These are phyloP conservation scores for Rhododendron ovatum DNA, from an alignment of 148 eudicot species.

Conservation along the genomic window DNA sequence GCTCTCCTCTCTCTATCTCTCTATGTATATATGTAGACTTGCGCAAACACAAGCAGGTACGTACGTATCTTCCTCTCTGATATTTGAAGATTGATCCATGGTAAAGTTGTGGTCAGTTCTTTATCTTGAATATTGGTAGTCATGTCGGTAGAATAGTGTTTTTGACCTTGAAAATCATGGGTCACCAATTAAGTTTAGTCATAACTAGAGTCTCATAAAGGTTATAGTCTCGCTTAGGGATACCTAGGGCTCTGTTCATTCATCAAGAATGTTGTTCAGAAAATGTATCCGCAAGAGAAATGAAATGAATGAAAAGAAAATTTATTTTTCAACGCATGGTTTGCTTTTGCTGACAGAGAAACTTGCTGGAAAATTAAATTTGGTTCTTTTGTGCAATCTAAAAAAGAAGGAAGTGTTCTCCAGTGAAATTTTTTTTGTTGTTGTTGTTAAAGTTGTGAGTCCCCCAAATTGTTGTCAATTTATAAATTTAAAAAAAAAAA, in stretches of 20 bases:
- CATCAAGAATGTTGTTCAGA: too few species aligned
- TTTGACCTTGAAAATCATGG: neutral
- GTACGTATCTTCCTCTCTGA: neutral
- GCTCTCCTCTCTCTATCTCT: constrained; percentile 8
- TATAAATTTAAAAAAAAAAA: too few species aligned
- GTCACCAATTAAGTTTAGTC: neutral
- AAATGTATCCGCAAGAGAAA: too few species aligned
- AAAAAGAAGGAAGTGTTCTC: too few species aligned
- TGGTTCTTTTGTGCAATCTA: neutral
- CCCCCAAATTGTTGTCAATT: too few species aligned
- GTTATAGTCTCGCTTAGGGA: neutral
- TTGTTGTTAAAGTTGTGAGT: too few species aligned
- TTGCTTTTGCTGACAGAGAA: too few species aligned
- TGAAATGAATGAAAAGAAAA: neutral
- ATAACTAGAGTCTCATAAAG: neutral
- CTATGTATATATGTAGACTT: neutral
- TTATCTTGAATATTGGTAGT: neutral
- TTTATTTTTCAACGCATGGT: neutral
- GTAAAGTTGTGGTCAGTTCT: neutral
- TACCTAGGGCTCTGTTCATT: too few species aligned
- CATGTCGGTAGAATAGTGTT: neutral
- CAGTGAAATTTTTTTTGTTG: too few species aligned
- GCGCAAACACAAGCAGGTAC: neutral
- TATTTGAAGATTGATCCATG: neutral
- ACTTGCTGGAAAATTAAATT: too few species aligned